A percentile compares a stretch with the other conserved stretches of the same genome.
Evolutionary conservation across 2,329 filamentous ascomycete species (phyloP).

Genomic region (Fusarium papillatum): DNA sequence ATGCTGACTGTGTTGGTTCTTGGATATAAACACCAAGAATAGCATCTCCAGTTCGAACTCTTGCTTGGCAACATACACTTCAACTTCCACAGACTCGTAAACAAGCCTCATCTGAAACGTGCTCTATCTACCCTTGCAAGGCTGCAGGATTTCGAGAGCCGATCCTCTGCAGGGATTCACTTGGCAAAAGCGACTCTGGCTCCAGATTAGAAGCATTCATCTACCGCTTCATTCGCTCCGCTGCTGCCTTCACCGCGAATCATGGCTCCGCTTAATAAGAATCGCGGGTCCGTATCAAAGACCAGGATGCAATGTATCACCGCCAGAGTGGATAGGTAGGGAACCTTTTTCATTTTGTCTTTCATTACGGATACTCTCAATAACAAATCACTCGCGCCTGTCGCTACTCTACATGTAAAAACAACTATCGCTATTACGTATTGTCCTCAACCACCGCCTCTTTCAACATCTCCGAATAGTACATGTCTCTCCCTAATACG

Average conservation of each 20-base stretch:
- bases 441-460: not conserved
- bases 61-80: not conserved
- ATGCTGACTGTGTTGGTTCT: not conserved
- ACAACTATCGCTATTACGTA: slow-evolving; percentile 34
- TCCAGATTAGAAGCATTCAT: not conserved
- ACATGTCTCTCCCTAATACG: slow-evolving; percentile 55
- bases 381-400: slow-evolving; percentile 28
- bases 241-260: not conserved
- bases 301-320: not conserved
- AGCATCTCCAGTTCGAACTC: not conserved
- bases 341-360: slow-evolving; percentile 28
- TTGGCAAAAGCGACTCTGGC: not conserved
- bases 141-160: slow-evolving; percentile 11
- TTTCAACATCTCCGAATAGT: slow-evolving; percentile 25
- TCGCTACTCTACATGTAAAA: slow-evolving; percentile 33
- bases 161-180: slow-evolving; percentile 12
- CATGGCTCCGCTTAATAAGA: not conserved
- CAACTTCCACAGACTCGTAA: not conserved
- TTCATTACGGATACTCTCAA: slow-evolving; percentile 5
- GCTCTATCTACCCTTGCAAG: slow-evolving; percentile 28
- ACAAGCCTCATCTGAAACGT: slow-evolving; percentile 29
- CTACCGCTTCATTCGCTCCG: not conserved
- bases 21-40: not conserved
- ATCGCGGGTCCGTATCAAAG: not conserved
- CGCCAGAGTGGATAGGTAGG: not conserved